Conservation (phyloP, 2,329 filamentous ascomycete species). For the Pezicula neosporulosa region DNA sequence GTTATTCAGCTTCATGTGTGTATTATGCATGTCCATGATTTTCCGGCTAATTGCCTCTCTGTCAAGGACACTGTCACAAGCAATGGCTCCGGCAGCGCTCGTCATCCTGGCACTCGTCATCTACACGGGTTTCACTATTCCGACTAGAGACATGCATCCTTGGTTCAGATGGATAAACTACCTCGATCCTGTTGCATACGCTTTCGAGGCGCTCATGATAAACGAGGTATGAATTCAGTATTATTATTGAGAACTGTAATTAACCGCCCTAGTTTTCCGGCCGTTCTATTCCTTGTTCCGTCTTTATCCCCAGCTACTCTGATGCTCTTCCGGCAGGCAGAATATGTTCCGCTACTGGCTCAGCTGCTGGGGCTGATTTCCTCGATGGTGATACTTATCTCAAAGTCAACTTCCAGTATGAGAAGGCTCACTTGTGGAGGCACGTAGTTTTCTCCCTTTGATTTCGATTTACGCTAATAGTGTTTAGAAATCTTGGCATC, state of each 20-base stretch:
- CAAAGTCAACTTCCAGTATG: conserved; percentile 52
- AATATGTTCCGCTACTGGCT: conserved; percentile 57
- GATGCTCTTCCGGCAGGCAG: conserved; percentile 13
- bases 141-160: conserved; percentile 48
- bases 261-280: conserved; percentile 49
- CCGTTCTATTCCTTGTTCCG: conserved; percentile 17
- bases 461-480: conserved; percentile 20
- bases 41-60: conserved; percentile 79
- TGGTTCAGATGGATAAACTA: conserved; percentile 58
- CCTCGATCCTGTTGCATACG: conserved; percentile 70
- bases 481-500: conserved; percentile 61
- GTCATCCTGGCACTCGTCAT: conserved; percentile 56
- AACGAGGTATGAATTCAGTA: conserved; percentile 76
- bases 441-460: background rate
- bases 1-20: conserved; percentile 69
- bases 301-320: conserved; percentile 20
- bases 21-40: conserved; percentile 79
- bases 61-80: conserved; percentile 59
- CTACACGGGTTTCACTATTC: conserved; percentile 46
- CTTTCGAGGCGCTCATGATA: conserved; percentile 69
- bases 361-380: conserved; percentile 45
- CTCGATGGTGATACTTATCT: conserved; percentile 62
- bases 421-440: conserved; percentile 59
- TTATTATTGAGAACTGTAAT: conserved; percentile 25
- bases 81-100: conserved; percentile 40